Conservation (phyloP, 2,329 filamentous ascomycete genomes). For the Rasamsonia emersonii region DNA sequence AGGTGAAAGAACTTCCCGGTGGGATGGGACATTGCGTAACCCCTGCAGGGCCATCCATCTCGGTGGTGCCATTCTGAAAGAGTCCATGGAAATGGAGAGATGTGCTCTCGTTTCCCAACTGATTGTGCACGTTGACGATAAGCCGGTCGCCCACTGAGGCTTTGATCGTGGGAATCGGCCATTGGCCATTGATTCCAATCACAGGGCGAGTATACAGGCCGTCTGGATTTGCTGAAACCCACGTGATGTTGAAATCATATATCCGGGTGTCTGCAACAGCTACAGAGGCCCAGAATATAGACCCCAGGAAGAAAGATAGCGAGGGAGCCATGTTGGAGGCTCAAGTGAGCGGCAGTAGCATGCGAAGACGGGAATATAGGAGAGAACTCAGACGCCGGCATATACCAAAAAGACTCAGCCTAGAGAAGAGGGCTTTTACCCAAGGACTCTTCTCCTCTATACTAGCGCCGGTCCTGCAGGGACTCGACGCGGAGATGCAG, state of each 20-base stretch:
- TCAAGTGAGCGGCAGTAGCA: too few species aligned
- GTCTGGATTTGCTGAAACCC: conserved; percentile 66
- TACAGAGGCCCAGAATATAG: too few species aligned
- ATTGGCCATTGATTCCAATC: conserved; percentile 69
- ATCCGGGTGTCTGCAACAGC: conserved; percentile 1
- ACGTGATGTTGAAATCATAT: conserved; percentile 46
- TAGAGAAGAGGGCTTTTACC: too few species aligned
- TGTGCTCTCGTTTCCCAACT: conserved; percentile 29
- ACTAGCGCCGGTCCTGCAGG: too few species aligned
- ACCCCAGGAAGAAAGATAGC: too few species aligned
- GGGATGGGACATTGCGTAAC: conserved; percentile 62
- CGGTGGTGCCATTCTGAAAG: conserved; percentile 56
- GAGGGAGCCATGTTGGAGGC: too few species aligned
- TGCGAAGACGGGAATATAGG: too few species aligned
- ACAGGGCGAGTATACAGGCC: conserved; percentile 54
- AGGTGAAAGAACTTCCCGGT: conserved; percentile 57
- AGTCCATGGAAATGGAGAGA: conserved; percentile 59
- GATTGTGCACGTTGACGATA: conserved; percentile 33
- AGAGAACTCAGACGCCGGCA: too few species aligned
- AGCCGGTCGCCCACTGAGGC: conserved; percentile 28
- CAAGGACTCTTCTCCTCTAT: too few species aligned
- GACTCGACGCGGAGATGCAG: too few species aligned
- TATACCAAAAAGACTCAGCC: too few species aligned
- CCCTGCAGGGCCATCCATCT: conserved; percentile 62
- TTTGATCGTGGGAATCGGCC: conserved; percentile 57